A percentile compares a stretch with the other conserved stretches of the same genome.
These are phyloP conservation scores for Saccharum hybrid DNA, from an alignment of 202 grass and related monocot species.

Conservation along the genomic window DNA sequence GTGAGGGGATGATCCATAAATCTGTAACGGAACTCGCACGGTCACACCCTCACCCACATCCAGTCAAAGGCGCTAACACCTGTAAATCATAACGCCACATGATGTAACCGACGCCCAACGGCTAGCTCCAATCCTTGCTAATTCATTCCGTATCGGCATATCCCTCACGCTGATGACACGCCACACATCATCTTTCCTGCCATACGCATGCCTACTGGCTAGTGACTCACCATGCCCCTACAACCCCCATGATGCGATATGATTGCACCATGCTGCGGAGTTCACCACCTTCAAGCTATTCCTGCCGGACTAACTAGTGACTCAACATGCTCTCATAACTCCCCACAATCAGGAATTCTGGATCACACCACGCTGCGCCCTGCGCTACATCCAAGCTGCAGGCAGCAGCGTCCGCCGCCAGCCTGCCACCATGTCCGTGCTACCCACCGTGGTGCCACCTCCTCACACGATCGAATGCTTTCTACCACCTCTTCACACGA, in stretches of 20 bases:
- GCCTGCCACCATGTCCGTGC: background rate
- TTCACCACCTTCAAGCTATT: background rate
- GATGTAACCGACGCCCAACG: background rate
- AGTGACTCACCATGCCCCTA: background rate
- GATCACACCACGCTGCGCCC: background rate
- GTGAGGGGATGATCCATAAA: background rate
- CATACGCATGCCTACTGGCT: background rate
- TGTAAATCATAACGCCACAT: background rate
- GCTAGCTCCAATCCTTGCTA: background rate
- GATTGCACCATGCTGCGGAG: background rate
- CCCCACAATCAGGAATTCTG: no score
- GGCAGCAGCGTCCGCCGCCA: background rate
- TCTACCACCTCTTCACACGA: background rate
- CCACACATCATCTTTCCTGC: background rate
- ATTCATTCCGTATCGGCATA: background rate
- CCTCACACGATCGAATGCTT: background rate
- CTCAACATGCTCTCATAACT: background rate
- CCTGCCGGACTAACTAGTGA: background rate
- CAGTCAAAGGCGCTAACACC: background rate
- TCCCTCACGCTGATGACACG: background rate
- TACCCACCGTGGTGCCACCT: background rate
- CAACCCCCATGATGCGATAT: background rate
- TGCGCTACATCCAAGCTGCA: background rate
- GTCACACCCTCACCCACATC: background rate
- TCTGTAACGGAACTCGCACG: background rate